These are phyloP conservation scores for Solanum hybrid DNA, from an alignment of 305 asterid species.

Conservation along the genomic window DNA sequence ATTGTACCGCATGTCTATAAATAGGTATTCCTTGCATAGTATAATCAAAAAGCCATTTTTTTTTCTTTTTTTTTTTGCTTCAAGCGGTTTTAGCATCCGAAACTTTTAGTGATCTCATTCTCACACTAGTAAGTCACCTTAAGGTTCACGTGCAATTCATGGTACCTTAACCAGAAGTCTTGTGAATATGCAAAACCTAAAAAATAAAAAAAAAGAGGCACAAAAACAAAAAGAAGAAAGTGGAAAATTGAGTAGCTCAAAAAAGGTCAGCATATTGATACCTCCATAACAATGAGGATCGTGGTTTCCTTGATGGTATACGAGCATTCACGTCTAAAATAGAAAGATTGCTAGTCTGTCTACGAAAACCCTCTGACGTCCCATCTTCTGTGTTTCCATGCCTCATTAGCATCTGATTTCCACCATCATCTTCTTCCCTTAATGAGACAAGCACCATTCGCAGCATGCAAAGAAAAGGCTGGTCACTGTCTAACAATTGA, in stretches of 20 bases:
- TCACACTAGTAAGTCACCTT: not conserved
- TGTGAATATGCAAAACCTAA: not conserved
- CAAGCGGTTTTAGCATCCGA: not conserved
- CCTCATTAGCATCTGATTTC: slow-evolving; percentile 54
- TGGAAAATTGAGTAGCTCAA: slow-evolving; percentile 11
- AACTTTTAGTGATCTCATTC: not conserved
- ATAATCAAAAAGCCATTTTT: not conserved
- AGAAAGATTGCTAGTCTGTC: slow-evolving; percentile 37
- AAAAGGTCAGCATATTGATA: slow-evolving; percentile 20
- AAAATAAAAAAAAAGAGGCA: not conserved
- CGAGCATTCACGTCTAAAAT: slow-evolving; percentile 52
- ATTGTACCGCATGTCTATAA: not conserved
- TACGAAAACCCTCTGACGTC: slow-evolving; percentile 34
- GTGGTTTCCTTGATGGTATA: slow-evolving; percentile 73
- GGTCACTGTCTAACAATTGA: slow-evolving; percentile 97
- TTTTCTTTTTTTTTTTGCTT: not conserved
- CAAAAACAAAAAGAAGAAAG: not conserved
- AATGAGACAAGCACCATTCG: slow-evolving; percentile 94
- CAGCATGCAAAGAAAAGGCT: slow-evolving; percentile 96
- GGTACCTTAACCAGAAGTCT: not conserved
- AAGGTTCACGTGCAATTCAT: not conserved
- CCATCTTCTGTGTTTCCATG: slow-evolving; percentile 47
- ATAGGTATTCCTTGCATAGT: not conserved
- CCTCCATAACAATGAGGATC: slow-evolving; percentile 97
- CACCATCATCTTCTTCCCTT: slow-evolving; percentile 95